Evolutionary conservation across 257 asterid genomes (phyloP).

Genomic region (Rhazya stricta): DNA sequence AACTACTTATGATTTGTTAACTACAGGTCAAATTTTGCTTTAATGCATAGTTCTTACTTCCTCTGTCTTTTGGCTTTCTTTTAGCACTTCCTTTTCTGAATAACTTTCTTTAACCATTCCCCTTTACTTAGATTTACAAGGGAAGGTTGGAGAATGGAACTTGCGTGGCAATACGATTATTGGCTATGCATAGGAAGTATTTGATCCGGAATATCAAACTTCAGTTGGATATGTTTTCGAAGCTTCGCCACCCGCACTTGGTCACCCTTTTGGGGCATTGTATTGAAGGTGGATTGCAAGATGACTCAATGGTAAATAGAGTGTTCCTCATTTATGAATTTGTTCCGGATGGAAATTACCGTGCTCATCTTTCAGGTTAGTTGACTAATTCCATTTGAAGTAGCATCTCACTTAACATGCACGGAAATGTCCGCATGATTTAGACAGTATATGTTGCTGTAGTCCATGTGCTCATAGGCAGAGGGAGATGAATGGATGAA

Average conservation of each 20-base stretch:
- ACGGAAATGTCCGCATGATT: background rate
- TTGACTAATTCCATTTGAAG: background rate
- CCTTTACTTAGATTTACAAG: slow-evolving; percentile 62
- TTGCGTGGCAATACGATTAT: slow-evolving; percentile 51
- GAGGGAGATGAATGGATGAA: background rate
- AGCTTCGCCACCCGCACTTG: slow-evolving; percentile 85
- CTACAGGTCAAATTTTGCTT: background rate
- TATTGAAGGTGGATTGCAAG: slow-evolving; percentile 61
- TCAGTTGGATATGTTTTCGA: slow-evolving; percentile 78
- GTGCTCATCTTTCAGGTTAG: slow-evolving; percentile 78
- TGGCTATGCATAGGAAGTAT: slow-evolving; percentile 51
- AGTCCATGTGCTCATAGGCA: background rate
- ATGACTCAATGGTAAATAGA: slow-evolving; percentile 57
- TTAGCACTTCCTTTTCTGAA: slow-evolving; percentile 5
- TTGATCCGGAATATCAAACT: slow-evolving; percentile 58
- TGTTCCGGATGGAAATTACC: slow-evolving; percentile 68
- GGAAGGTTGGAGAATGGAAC: slow-evolving; percentile 75
- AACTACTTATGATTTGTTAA: background rate
- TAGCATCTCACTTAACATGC: slow-evolving; percentile 1
- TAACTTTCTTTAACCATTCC: slow-evolving; percentile 8
- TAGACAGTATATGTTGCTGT: background rate
- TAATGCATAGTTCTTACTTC: background rate
- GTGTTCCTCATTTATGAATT: slow-evolving; percentile 78
- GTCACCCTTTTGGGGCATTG: slow-evolving; percentile 79
- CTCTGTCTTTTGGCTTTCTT: background rate